Conservation (phyloP, 2,329 filamentous ascomycete species). For the Ceratocystis diversiconidia region DNA sequence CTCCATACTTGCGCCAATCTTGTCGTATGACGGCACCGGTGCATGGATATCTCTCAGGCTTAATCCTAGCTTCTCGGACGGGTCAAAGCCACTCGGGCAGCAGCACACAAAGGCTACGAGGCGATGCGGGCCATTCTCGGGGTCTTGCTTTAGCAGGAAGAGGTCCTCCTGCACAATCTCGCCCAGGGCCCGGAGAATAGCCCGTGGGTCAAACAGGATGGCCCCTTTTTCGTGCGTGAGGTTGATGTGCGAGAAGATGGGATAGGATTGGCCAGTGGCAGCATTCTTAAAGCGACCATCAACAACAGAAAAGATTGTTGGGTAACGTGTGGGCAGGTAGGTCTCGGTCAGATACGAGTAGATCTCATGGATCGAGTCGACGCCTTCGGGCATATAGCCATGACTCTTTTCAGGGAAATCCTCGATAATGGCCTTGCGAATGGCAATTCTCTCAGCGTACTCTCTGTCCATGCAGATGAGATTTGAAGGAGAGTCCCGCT, state of each 20-base stretch:
- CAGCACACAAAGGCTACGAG: constrained; percentile 38
- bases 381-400: constrained; percentile 30
- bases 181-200: constrained; percentile 30
- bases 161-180: constrained; percentile 42
- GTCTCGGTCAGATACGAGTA: constrained; percentile 34
- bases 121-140: constrained; percentile 24
- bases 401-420: constrained; percentile 29
- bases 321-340: constrained; percentile 37
- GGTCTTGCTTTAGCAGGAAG: constrained; percentile 33
- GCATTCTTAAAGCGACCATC: constrained; percentile 27
- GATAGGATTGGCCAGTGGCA: constrained; percentile 26
- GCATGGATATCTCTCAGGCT: constrained; percentile 35
- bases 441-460: constrained; percentile 32
- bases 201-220: constrained; percentile 21
- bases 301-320: constrained; percentile 30
- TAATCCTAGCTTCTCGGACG: constrained; percentile 35
- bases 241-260: constrained; percentile 21
- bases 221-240: constrained; percentile 8
- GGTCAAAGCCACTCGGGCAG: constrained; percentile 39
- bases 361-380: constrained; percentile 32
- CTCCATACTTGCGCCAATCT: constrained; percentile 42
- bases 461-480: constrained; percentile 39
- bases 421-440: constrained; percentile 28
- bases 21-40: constrained; percentile 40
- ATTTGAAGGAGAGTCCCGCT: constrained; percentile 31